phyloP scores from a whole-genome alignment of 2,329 filamentous ascomycete genomes.

The Fusarium odoratissimum region DNA sequence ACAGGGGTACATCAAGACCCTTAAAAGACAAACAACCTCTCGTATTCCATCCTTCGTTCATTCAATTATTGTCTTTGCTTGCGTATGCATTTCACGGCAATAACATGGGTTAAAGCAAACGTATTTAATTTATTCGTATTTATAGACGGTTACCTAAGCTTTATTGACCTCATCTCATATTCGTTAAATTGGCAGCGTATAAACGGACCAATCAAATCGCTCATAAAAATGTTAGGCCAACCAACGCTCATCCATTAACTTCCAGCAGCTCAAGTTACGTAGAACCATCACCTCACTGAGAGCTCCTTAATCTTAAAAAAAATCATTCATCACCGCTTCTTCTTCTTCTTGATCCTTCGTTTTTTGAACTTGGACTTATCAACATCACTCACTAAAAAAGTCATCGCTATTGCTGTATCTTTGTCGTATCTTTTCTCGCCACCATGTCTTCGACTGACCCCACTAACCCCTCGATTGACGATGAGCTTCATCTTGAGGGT shows the following conservation, averaged over 20 bases:
- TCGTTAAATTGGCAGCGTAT: not conserved
- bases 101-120: not conserved
- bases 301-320: slow-evolving; percentile 19
- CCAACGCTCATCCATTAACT: slow-evolving; percentile 6
- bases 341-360: not conserved
- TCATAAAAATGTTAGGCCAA: slow-evolving; percentile 32
- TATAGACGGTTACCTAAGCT: not conserved
- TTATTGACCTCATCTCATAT: not conserved
- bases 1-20: not conserved
- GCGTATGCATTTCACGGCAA: not conserved
- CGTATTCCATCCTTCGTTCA: not conserved
- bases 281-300: not conserved
- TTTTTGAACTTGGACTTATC: not conserved
- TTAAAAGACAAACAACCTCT: not conserved
- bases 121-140: not conserved
- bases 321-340: slow-evolving; percentile 5
- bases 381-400: not conserved
- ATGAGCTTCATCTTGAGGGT: slow-evolving; percentile 50
- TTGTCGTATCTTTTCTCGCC: not conserved
- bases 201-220: slow-evolving; percentile 27
- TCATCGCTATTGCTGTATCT: not conserved
- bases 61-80: not conserved
- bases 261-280: slow-evolving; percentile 31
- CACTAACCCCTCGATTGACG: slow-evolving; percentile 38
- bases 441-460: slow-evolving; percentile 40